Evolutionary conservation across 108 stramenopile species (phyloP), one percentile per base, ranked within the genome.

Genomic region (Mediolabrus comicus): DNA sequence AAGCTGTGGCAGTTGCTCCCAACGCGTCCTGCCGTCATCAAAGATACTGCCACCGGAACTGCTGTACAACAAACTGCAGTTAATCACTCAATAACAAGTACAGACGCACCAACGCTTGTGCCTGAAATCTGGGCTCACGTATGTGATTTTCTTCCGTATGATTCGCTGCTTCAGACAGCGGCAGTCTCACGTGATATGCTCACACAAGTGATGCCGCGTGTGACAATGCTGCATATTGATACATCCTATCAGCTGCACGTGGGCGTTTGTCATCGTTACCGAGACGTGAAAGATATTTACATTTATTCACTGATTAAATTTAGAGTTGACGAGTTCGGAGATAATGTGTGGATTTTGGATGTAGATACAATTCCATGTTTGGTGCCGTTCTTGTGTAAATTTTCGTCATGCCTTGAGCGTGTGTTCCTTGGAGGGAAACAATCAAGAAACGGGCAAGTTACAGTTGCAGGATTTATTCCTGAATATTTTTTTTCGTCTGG

Each of bases 71-170:
- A 10, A 2, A 3, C 38, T n/a, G n/a, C n/a, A n/a, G n/a, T n/a
- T n/a, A n/a, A n/a, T n/a, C n/a, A n/a, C n/a, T n/a, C n/a, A n/a
- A n/a, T n/a, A n/a, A n/a, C n/a, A n/a, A n/a, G n/a, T n/a, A n/a
- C n/a, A n/a, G n/a, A n/a, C 38, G 3, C 13, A 39, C 12, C 38
- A 39, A n/a, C 38, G 13, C 59, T 38, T 11, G 28, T 30, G 19
- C 41, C 68, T 8, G 68, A 69, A 69, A 31, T 69, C 7, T 69
- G 68, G 68, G 68, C 68, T 3, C 68, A 60, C 1, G 68, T 62
- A 14, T 59, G 59, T 11, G 68, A 69, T n/a, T 69, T 60, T 36
- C 58, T 69, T 12, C 68, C 68, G 36, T 60, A 69, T 32, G 1
- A 19, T 6, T 62, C 59, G 14, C 22, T 69, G 22, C 68, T 69